Evolutionary conservation across 2,329 filamentous ascomycete genomes (phyloP).

Genomic region (Fusarium bactridioides): DNA sequence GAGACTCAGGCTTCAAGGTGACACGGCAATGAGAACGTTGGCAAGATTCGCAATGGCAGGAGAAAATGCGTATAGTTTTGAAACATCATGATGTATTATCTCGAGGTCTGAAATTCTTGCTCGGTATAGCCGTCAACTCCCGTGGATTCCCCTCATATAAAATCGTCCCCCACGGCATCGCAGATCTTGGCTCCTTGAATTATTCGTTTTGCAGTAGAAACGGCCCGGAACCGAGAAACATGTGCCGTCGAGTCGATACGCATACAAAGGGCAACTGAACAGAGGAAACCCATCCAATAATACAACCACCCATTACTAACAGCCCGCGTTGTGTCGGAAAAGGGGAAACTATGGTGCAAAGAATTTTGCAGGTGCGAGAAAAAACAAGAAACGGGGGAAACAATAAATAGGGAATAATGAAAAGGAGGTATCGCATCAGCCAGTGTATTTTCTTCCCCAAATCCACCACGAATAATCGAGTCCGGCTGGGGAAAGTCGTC

Average conservation of each 20-base stretch:
- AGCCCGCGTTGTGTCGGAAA: conserved; percentile 41
- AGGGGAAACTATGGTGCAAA: conserved; percentile 48
- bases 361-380: conserved; percentile 43
- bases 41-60: not conserved
- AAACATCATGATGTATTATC: conserved; percentile 51
- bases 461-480: conserved; percentile 36
- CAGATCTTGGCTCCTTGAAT: conserved; percentile 31
- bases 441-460: conserved; percentile 38
- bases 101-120: conserved; percentile 46
- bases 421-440: conserved; percentile 49
- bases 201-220: conserved; percentile 29
- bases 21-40: not conserved
- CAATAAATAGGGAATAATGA: conserved; percentile 35
- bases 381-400: conserved; percentile 35
- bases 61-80: conserved; percentile 29
- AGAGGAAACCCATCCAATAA: conserved; percentile 46
- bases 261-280: conserved; percentile 42
- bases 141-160: conserved; percentile 35
- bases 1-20: not conserved
- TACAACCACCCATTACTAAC: conserved; percentile 48
- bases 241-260: conserved; percentile 29
- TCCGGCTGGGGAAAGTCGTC: conserved; percentile 39
- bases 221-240: conserved; percentile 25
- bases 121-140: conserved; percentile 47
- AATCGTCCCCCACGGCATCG: conserved; percentile 33